A percentile compares a stretch with the other conserved stretches of the same genome.
Conservation (phyloP, 176 grass and related monocot species). For the Bromus sterilis region DNA sequence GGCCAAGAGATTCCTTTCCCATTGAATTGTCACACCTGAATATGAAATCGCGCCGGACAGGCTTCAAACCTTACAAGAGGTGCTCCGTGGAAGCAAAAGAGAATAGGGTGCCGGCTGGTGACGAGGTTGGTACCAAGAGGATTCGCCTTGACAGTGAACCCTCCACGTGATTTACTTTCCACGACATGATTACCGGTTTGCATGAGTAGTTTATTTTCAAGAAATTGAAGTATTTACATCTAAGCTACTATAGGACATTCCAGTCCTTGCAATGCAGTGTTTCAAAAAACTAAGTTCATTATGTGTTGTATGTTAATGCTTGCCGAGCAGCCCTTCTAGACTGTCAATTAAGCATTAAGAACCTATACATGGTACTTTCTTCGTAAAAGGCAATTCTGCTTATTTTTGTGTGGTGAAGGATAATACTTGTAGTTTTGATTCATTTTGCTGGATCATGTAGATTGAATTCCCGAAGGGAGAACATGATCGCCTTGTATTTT, state of each 20-base stretch:
- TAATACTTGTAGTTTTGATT: slow-evolving; percentile 1
- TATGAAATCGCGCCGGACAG: slow-evolving; percentile 63
- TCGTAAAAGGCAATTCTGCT: slow-evolving; percentile 20
- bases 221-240: slow-evolving; percentile 26
- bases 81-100: slow-evolving; percentile 85
- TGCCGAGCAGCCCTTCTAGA: slow-evolving; percentile 33
- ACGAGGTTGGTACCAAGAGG: slow-evolving; percentile 68
- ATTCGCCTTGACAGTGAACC: slow-evolving; percentile 72
- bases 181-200: slow-evolving; percentile 2
- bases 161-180: slow-evolving; percentile 37
- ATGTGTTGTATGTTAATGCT: slow-evolving; percentile 49
- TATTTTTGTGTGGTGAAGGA: slow-evolving; percentile 10
- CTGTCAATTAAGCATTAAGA: slow-evolving; percentile 33
- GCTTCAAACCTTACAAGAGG: slow-evolving; percentile 95
- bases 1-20: slow-evolving; percentile 23
- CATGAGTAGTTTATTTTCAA: slow-evolving; percentile 3
- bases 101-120: slow-evolving; percentile 36
- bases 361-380: slow-evolving; percentile 8
- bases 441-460: slow-evolving; percentile 4
- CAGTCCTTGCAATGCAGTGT: slow-evolving; percentile 39
- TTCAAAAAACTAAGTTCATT: slow-evolving; percentile 41
- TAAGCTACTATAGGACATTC: slow-evolving; percentile 35
- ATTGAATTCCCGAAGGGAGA: not conserved
- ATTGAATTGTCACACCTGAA: slow-evolving; percentile 36
- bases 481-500: not conserved